These are phyloP conservation scores for Thozetella sp. DNA, from an alignment of 495 filamentous ascomycete species.

Conservation along the genomic window DNA sequence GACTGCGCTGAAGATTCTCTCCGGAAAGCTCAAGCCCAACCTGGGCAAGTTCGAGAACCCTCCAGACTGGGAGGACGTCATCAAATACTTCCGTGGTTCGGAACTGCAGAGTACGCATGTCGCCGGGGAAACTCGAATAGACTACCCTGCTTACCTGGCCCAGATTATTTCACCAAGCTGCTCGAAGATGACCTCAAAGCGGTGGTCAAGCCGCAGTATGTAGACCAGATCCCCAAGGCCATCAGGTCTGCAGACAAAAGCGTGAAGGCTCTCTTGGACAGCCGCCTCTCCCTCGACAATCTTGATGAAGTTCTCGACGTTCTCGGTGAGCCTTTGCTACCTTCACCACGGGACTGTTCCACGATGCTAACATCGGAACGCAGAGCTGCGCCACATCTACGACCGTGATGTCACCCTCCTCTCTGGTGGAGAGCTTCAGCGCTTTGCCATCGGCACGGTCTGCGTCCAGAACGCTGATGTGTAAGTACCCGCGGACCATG, in stretches of 20 bases:
- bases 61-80: slow-evolving; percentile 97
- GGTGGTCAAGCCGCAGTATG: slow-evolving; percentile 98
- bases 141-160: slow-evolving; percentile 4
- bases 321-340: slow-evolving; percentile 45
- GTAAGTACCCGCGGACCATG: slow-evolving; percentile 45
- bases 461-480: slow-evolving; percentile 97
- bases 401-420: slow-evolving; percentile 86
- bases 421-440: slow-evolving; percentile 96
- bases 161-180: slow-evolving; percentile 98
- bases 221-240: slow-evolving; percentile 94
- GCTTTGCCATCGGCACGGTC: slow-evolving; percentile 93
- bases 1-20: slow-evolving; percentile 96
- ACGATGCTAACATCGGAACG: slow-evolving; percentile 16
- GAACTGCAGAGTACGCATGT: slow-evolving; percentile 85
- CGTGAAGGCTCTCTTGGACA: slow-evolving; percentile 75
- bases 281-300: slow-evolving; percentile 75
- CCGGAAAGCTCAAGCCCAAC: slow-evolving; percentile 97
- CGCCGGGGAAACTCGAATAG: not conserved
- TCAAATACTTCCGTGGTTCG: slow-evolving; percentile 96
- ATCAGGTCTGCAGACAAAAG: slow-evolving; percentile 76
- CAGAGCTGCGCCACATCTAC: slow-evolving; percentile 83
- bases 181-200: slow-evolving; percentile 96
- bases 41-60: slow-evolving; percentile 93
- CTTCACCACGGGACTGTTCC: slow-evolving; percentile 32
- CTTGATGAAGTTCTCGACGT: slow-evolving; percentile 81